Percentiles rank a stretch among this genome's conserved stretches.
phyloP scores from a whole-genome alignment of 129 eudicot genomes.

The Helianthus tuberosus region DNA sequence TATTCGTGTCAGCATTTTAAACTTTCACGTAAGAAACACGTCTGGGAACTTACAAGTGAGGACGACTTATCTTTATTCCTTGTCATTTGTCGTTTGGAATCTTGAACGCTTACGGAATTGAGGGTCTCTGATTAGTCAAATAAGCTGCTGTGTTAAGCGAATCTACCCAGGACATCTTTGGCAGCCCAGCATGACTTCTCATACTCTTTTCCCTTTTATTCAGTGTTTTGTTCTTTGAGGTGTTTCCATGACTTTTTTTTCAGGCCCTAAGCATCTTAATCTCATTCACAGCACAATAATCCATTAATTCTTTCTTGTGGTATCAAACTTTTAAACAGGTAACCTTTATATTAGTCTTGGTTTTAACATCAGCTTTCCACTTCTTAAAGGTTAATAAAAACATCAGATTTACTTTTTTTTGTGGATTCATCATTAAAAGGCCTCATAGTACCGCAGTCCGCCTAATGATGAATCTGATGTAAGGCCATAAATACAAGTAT shows the following conservation, averaged over 20 bases:
- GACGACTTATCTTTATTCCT: neutral
- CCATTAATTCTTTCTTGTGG: neutral
- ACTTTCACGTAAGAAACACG: neutral
- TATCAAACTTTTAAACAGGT: neutral
- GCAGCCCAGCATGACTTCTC: neutral
- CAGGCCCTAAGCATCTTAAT: neutral
- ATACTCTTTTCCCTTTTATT: neutral
- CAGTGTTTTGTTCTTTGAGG: neutral
- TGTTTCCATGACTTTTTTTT: neutral
- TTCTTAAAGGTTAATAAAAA: neutral
- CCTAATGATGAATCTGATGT: neutral
- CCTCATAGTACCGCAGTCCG: neutral
- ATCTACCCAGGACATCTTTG: constrained; percentile 1
- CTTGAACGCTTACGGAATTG: neutral
- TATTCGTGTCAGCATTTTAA: neutral
- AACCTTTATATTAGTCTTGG: neutral
- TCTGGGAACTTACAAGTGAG: neutral
- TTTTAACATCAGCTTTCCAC: neutral
- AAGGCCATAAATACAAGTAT: neutral
- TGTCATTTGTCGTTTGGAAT: neutral
- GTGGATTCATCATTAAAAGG: neutral
- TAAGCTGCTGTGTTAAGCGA: neutral
- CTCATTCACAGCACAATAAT: neutral
- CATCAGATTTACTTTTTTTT: neutral
- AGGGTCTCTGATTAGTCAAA: constrained; percentile 1